Evolutionary conservation across 495 filamentous ascomycete species (phyloP).

Genomic region (Hypoxylon crocopeplum): DNA sequence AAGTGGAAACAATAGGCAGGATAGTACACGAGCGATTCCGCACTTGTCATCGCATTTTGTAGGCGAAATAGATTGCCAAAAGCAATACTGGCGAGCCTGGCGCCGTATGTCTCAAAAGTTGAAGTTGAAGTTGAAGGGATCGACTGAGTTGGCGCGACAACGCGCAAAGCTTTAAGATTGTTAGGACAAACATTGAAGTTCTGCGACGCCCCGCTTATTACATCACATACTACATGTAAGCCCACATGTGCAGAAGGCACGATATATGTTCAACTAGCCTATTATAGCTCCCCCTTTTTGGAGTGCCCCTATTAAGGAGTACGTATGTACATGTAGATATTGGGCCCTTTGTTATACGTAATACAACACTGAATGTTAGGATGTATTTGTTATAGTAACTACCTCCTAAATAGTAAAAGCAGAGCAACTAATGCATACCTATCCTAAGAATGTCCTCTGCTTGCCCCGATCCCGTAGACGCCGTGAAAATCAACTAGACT

Average conservation of each 20-base stretch:
- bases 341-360: too few species aligned
- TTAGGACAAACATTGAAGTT: background rate
- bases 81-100: conserved; percentile 14
- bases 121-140: conserved; percentile 1
- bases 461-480: conserved; percentile 28
- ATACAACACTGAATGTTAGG: too few species aligned
- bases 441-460: conserved; percentile 14
- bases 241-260: background rate
- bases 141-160: conserved; percentile 15
- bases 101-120: conserved; percentile 17
- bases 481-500: conserved; percentile 2
- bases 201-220: conserved; percentile 13
- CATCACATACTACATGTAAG: background rate
- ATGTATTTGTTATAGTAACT: too few species aligned
- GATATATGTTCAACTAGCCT: too few species aligned
- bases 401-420: too few species aligned
- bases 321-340: background rate
- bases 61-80: conserved; percentile 9
- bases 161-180: conserved; percentile 10
- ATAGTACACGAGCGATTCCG: conserved; percentile 56
- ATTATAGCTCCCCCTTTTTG: too few species aligned
- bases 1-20: conserved; percentile 83
- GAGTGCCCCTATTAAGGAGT: too few species aligned
- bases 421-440: conserved; percentile 1
- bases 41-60: conserved; percentile 61